Base-by-base conservation (phyloP, 2,329 filamentous ascomycete genomes). In the Beauveria caledonica region DNA sequence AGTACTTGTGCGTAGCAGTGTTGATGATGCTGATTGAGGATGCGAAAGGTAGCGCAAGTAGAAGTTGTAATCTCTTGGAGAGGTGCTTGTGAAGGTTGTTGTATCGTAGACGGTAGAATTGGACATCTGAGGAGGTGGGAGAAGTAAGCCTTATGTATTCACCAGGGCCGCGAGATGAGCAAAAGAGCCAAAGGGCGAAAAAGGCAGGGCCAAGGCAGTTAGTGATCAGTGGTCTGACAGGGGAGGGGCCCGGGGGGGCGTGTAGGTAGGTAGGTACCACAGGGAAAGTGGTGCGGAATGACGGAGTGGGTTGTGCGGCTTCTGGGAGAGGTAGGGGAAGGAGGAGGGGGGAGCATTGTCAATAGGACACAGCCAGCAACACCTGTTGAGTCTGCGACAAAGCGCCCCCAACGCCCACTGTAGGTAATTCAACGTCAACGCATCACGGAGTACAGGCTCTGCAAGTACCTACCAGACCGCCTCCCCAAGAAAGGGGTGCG, bases 111-210 rank as follows among this genome's bases (percentile, higher is more conserved):
- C 19, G 46, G 46, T 11, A 9, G n/a, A 46, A 15, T 21, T 19
- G 23, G 21, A 45, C 13, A 13, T 44, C 11, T 6, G 23, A 46
- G n/a, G 36, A 50, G 45, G 58, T 29, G 58, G 59, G 59, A 51
- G 59, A 44, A 15, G 52, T 25, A 55, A 49, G 59, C 51, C 29
- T 61, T 61, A 61, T 61, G 59, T 61, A 61, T 61, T 61, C 52
- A 39, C 10, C 17, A 23, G 23, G 25, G 21, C 46, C 23, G 49
- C 50, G 29, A 60, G 50, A 54, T 46, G 50, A 54, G 42, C 44
- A n/a, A 45, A 57, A 15, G 25, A 40, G 33, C n/a, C 33, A 27
- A 55, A 29, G 33, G n/a, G 19, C 21, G 42, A 60, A 48, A 60
- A 54, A 55, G 19, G 49, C 23, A 40, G 33, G 23, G 57, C 48